A percentile compares a stretch with the other conserved stretches of the same genome.
Evolutionary conservation across 2,329 filamentous ascomycete species (phyloP).

Genomic region (Talaromyces sp.): DNA sequence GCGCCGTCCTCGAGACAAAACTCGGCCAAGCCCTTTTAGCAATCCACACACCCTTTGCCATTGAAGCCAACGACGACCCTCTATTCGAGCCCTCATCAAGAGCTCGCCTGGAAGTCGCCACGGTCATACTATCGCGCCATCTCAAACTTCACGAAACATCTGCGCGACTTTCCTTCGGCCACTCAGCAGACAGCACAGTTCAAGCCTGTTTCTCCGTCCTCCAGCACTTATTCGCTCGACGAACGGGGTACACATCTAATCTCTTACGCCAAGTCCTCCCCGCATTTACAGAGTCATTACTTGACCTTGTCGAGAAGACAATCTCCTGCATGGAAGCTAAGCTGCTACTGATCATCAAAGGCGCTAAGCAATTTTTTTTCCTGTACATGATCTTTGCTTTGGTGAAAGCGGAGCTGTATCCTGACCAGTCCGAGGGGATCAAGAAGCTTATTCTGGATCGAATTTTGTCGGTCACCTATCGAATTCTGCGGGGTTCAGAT

Average conservation of each 20-base stretch:
- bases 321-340: conserved; percentile 31
- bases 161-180: conserved; percentile 32
- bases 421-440: conserved; percentile 30
- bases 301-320: conserved; percentile 32
- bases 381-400: conserved; percentile 36
- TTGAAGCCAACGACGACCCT: conserved; percentile 31
- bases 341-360: conserved; percentile 33
- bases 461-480: conserved; percentile 33
- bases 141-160: conserved; percentile 33
- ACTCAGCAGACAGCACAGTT: conserved; percentile 36
- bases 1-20: conserved; percentile 34
- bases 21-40: conserved; percentile 38
- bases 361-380: conserved; percentile 41
- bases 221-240: conserved; percentile 32
- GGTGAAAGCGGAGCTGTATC: conserved; percentile 35
- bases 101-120: conserved; percentile 36
- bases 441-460: conserved; percentile 38
- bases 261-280: conserved; percentile 26
- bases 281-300: conserved; percentile 32
- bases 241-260: conserved; percentile 25
- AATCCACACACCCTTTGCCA: conserved; percentile 38
- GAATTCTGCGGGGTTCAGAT: conserved; percentile 32
- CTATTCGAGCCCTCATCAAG: conserved; percentile 36
- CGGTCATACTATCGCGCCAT: conserved; percentile 38
- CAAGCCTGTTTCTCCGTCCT: conserved; percentile 39